Evolutionary conservation across 768 basidiomycete genomes (phyloP), one percentile per base, ranked within the genome.

Genomic region (Trametes cingulata): DNA sequence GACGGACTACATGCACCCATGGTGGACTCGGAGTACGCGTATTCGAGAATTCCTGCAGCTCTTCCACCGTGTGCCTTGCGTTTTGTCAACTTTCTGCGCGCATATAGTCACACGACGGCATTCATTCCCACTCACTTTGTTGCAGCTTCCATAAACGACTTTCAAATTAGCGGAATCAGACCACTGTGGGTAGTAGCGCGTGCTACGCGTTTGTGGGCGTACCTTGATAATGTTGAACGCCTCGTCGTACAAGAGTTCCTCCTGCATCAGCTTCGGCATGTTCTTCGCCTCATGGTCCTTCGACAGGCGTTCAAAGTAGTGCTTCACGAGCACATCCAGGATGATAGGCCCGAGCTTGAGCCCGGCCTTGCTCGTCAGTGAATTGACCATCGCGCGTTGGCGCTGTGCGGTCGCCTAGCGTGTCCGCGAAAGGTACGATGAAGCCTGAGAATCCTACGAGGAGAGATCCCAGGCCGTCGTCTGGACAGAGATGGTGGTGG

Each of bases 21-120:
- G 93, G 93, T 15, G 94, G 91, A 14, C 91, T 85, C 0, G 90
- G 92, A 0, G 90, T 93, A 17, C 87, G 84, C 0, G 85, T 87
- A 68, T 94, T 93, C 1, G 87, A 82, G 69, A 94, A 93, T 9
- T 81, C 78, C 74, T 91, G 93, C 0, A 93, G 76, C 56, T 93
- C 92, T 71, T 95, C 91, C 0, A 94, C 86, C 0, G 93, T 85
- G 72, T 95, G 90, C 48, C 91, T 93, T 65, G 20, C 20, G 35
- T 6, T 3, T 3, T 13, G 39, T 40, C n/a, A 40, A 9, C 25
- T 45, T 37, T 42, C 7, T 49, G 40, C 42, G 25, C 42, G 24
- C 39, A 10, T 7, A 22, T 19, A 7, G 39, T 3, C 6, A 22
- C 20, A 14, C 35, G 12, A 12, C 13, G 19, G 6, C 2, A 50